Percentiles rank a stretch among this genome's conserved stretches.
Conservation (phyloP, 1,284 basidiomycete species). For the Flammula alnicola region DNA sequence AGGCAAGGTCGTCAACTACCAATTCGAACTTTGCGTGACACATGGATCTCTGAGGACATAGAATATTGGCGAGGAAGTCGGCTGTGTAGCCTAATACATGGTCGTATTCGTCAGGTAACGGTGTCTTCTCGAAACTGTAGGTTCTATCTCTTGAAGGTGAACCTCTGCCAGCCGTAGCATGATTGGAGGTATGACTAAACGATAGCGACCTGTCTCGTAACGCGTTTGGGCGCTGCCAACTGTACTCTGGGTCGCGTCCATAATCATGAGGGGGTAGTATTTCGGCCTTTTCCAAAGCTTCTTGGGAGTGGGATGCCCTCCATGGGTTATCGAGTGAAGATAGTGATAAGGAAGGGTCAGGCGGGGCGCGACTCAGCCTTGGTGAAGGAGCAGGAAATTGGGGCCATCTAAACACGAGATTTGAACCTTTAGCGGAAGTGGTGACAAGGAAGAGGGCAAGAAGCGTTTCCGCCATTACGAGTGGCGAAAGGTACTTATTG, state of each 20-base stretch:
- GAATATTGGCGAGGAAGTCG: slow-evolving; percentile 81
- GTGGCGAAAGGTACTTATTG: too few species aligned
- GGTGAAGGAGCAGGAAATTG: slow-evolving; percentile 59
- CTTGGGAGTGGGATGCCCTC: slow-evolving; percentile 60
- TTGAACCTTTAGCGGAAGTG: slow-evolving; percentile 75
- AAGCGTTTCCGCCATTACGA: slow-evolving; percentile 75
- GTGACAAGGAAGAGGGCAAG: slow-evolving; percentile 75
- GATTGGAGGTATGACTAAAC: slow-evolving; percentile 44
- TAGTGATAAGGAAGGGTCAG: slow-evolving; percentile 47
- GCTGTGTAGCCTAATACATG: slow-evolving; percentile 80
- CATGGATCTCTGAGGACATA: slow-evolving; percentile 79
- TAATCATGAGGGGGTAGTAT: slow-evolving; percentile 23
- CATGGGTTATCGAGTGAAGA: slow-evolving; percentile 71
- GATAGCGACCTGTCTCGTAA: slow-evolving; percentile 44
- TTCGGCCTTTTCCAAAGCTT: slow-evolving; percentile 31
- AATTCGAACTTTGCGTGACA: slow-evolving; percentile 97
- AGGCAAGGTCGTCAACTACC: slow-evolving; percentile 90
- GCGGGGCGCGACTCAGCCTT: slow-evolving; percentile 66
- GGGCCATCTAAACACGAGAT: slow-evolving; percentile 77
- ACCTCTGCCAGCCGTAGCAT: slow-evolving; percentile 45
- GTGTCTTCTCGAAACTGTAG: slow-evolving; percentile 39
- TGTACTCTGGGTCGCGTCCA: slow-evolving; percentile 50
- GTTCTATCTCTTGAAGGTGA: slow-evolving; percentile 44
- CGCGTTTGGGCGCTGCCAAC: slow-evolving; percentile 57
- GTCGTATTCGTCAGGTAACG: slow-evolving; percentile 58